Conservation (phyloP, 106 monocot genomes). For the Amphibolis antarctica region DNA sequence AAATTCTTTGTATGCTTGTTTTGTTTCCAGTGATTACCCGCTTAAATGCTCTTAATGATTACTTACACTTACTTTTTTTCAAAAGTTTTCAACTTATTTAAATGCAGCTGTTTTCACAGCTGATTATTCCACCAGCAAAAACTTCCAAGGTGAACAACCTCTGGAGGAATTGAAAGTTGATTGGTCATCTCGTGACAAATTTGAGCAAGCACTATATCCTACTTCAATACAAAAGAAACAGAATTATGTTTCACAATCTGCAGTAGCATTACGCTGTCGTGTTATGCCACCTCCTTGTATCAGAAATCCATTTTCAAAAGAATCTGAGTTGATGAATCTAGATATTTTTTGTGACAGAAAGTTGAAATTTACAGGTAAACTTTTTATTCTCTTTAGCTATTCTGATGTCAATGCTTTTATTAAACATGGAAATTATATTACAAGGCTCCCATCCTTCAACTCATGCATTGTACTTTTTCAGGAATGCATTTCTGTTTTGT, state of each 20-base stretch:
- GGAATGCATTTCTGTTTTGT: too few species aligned
- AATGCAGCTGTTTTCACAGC: neutral
- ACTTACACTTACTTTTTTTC: too few species aligned
- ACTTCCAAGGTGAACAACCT: neutral
- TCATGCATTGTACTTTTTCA: too few species aligned
- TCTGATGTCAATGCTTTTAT: neutral
- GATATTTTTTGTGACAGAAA: constrained; percentile 52
- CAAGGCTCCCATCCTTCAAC: too few species aligned
- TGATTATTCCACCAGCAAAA: neutral
- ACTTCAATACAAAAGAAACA: constrained; percentile 31
- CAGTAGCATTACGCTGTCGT: constrained; percentile 75
- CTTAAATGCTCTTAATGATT: too few species aligned
- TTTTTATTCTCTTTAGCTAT: neutral
- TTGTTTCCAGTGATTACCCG: too few species aligned
- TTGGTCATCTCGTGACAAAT: neutral
- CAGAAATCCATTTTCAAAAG: constrained; percentile 72
- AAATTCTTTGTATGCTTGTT: too few species aligned
- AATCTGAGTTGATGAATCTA: constrained; percentile 22
- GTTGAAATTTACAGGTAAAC: constrained; percentile 47
- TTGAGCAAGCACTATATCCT: constrained; percentile 4
- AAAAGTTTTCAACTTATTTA: neutral
- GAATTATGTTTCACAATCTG: constrained; percentile 67
- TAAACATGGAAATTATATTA: neutral
- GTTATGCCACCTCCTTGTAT: constrained; percentile 95
- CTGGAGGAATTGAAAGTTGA: neutral